Conservation (phyloP, 73 alveolate genomes). For the Tetrahymena elliotti region DNA sequence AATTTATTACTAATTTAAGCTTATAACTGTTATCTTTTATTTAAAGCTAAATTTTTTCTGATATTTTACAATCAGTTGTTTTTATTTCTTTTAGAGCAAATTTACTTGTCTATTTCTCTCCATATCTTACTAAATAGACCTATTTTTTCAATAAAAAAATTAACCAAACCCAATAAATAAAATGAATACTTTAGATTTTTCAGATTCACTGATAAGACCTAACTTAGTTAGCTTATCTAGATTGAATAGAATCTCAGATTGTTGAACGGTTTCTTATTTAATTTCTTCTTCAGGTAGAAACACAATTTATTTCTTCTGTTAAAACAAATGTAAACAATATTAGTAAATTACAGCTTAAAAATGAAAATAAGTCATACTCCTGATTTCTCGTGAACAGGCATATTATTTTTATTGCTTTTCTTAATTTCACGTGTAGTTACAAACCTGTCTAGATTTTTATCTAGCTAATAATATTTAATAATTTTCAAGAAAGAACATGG, state of each 20-base stretch:
- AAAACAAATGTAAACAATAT: too few relatives aligned
- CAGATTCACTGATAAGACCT: background rate
- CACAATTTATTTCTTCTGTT: background rate
- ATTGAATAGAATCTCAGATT: background rate
- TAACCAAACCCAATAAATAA: too few relatives aligned
- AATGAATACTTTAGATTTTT: background rate
- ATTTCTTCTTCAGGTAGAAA: background rate
- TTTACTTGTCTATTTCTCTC: background rate
- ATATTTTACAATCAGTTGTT: background rate
- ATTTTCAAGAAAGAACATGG: too few relatives aligned
- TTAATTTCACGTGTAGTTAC: background rate
- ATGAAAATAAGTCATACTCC: background rate
- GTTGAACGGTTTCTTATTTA: background rate
- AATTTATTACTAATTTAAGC: background rate
- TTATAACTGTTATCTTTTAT: background rate
- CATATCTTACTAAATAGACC: background rate
- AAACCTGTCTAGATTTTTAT: background rate
- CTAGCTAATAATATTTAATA: background rate
- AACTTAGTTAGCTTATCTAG: background rate
- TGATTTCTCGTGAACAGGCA: background rate
- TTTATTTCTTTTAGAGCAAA: background rate
- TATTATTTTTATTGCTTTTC: background rate
- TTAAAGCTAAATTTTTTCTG: background rate
- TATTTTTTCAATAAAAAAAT: background rate
- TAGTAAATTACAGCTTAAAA: background rate